Evolutionary conservation across 306 rosid species (phyloP).

Genomic region (Quercus alba): DNA sequence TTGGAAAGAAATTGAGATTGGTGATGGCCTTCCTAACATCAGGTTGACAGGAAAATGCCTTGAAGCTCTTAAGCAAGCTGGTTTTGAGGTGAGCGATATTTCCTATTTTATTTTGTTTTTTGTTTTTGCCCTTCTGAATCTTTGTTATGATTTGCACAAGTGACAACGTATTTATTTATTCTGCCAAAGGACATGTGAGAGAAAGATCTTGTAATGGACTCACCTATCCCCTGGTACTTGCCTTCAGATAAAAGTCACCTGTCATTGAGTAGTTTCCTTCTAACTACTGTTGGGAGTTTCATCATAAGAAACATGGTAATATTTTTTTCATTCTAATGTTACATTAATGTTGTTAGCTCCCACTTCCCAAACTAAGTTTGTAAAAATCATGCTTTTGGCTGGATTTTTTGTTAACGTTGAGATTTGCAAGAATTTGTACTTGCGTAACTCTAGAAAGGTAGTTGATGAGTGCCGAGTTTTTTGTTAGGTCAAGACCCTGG

Average conservation of each 20-base stretch:
- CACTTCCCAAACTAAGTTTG: not conserved
- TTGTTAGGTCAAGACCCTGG: constrained; percentile 72
- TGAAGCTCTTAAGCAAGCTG: constrained; percentile 89
- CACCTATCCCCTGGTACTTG: constrained; percentile 83
- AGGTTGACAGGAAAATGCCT: constrained; percentile 80
- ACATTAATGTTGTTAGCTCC: not conserved
- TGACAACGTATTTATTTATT: not conserved
- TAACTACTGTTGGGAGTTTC: constrained; percentile 80
- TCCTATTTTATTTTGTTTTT: not conserved
- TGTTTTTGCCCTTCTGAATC: not conserved
- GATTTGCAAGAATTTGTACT: too few species aligned
- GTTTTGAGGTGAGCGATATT: constrained; percentile 70
- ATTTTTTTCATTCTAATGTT: not conserved
- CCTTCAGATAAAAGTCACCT: constrained; percentile 84
- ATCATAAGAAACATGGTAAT: constrained; percentile 84
- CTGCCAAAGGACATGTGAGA: constrained; percentile 70
- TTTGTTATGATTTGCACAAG: constrained; percentile 13
- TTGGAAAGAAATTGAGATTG: constrained; percentile 89
- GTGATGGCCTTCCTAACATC: constrained; percentile 96
- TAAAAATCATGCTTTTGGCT: not conserved
- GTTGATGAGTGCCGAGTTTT: constrained; percentile 8
- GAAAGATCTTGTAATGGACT: constrained; percentile 71
- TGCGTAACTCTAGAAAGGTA: not conserved
- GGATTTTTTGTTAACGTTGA: too few species aligned
- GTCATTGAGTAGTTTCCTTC: constrained; percentile 86